A percentile compares a stretch with the other conserved stretches of the same genome.
These are phyloP conservation scores for Gaultheria prostrata DNA, from an alignment of 148 eudicot genomes.

Conservation along the genomic window DNA sequence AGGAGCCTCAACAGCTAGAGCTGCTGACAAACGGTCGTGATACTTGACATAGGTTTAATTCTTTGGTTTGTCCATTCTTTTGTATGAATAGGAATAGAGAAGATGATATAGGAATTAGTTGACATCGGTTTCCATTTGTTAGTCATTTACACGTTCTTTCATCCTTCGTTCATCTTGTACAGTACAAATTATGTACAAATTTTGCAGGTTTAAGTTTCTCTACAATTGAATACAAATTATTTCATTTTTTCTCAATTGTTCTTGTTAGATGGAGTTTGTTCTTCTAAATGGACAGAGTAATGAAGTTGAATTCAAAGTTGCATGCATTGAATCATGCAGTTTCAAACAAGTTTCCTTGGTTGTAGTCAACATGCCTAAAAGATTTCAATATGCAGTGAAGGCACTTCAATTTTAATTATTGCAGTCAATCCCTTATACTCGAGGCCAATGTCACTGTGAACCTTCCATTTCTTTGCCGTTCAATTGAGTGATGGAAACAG, in stretches of 20 bases:
- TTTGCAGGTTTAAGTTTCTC: background rate
- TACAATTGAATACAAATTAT: background rate
- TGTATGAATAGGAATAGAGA: constrained; percentile 25
- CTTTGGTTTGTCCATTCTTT: constrained; percentile 43
- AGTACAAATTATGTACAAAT: constrained; percentile 6
- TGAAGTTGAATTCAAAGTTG: background rate
- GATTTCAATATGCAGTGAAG: background rate
- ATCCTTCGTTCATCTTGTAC: constrained; percentile 12
- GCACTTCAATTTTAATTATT: too few relatives aligned
- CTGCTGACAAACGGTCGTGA: constrained; percentile 3
- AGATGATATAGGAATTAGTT: constrained; percentile 26
- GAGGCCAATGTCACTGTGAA: background rate
- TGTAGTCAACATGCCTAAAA: background rate
- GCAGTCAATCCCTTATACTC: background rate
- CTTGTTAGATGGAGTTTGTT: background rate
- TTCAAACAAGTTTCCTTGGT: background rate
- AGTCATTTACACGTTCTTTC: constrained; percentile 9
- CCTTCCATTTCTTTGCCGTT: background rate
- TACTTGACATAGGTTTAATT: constrained; percentile 15
- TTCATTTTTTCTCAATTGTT: background rate
- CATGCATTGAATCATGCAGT: background rate
- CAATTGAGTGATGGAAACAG: background rate
- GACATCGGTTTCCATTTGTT: constrained; percentile 11
- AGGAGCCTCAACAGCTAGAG: constrained; percentile 17
- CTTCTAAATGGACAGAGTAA: background rate